Percentiles rank a stretch among this genome's conserved stretches.
These are phyloP conservation scores for Juglanconis oblonga DNA, from an alignment of 2,329 filamentous ascomycete species.

Conservation along the genomic window DNA sequence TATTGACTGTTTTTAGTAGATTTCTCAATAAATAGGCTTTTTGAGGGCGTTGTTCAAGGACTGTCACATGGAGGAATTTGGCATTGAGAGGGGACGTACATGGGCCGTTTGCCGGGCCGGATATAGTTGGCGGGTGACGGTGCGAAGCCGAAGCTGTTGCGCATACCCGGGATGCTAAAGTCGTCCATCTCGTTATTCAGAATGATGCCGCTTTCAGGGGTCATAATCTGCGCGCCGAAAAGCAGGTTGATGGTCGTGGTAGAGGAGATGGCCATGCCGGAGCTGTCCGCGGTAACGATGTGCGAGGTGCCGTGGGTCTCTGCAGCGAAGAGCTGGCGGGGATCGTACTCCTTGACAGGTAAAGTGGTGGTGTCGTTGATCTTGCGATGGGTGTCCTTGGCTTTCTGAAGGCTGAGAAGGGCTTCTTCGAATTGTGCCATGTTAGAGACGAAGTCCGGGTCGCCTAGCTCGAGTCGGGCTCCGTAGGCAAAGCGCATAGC, in stretches of 20 bases:
- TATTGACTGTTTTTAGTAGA: too few relatives aligned
- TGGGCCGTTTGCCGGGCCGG: conserved; percentile 73
- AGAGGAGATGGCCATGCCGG: conserved; percentile 73
- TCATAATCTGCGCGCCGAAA: conserved; percentile 77
- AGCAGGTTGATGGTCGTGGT: conserved; percentile 88
- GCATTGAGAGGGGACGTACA: conserved; percentile 32
- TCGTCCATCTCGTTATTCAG: conserved; percentile 74
- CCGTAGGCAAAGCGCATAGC: conserved; percentile 89
- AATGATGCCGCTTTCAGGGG: conserved; percentile 79
- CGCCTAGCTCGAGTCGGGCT: conserved; percentile 73
- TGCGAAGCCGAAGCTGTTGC: conserved; percentile 82
- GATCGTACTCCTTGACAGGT: conserved; percentile 72
- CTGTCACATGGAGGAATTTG: too few relatives aligned
- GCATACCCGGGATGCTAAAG: conserved; percentile 76
- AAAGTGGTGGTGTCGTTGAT: conserved; percentile 73
- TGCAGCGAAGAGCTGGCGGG: conserved; percentile 60
- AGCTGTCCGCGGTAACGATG: conserved; percentile 66
- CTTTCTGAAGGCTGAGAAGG: conserved; percentile 63
- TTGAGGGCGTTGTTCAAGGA: too few relatives aligned
- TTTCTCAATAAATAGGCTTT: too few relatives aligned
- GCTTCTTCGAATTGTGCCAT: conserved; percentile 61
- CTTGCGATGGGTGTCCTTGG: conserved; percentile 55
- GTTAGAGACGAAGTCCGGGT: conserved; percentile 70
- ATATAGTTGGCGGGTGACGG: conserved; percentile 81
- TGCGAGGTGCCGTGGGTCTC: conserved; percentile 74